Evolutionary conservation across 495 filamentous ascomycete species (phyloP), one percentile per base, ranked within the genome.

Genomic region (Letharia lupina): DNA sequence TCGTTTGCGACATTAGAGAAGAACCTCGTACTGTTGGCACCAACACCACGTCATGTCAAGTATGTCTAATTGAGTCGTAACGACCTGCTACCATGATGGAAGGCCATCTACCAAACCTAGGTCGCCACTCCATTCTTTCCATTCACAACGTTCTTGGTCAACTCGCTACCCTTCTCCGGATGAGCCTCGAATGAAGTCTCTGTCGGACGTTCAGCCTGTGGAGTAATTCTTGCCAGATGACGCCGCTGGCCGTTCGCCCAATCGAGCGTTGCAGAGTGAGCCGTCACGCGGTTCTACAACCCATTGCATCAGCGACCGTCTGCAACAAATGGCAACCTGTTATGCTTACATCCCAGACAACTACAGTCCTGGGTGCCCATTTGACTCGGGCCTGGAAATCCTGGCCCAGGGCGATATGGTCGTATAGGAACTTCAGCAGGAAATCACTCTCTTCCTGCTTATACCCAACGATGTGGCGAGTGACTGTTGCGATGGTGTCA

Each of bases 301-400:
- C 8, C 52, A 56, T 8, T 56, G 3, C 28, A 35, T 56, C 31
- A 56, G 52, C 31, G 15, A 16, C 58, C 1, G 23, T 77, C 58
- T 73, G 70, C n/a, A 72, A 66, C 23, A 23, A 52, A 28, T 23
- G 10, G 15, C 52, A 35, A 35, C 13, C 31, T 13, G 15, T 18
- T 15, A 35, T 15, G 28, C 79, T 75, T 74, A 80, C 79, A 78
- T 96, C 92, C 86, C 91, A 96, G 15, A 96, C 87, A 12, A 96
- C 89, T 35, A 96, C 91, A 4, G 90, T 94, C 47, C 84, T 83
- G 15, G 85, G 82, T 68, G 88, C 83, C 91, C 91, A 96, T 69
- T 88, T 86, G 60, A 97, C 86, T n/a, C 93, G 81, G 12, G 85
- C 87, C 70, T 97, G 93, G 81, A 94, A 93, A 77, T 96, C 91